These are phyloP conservation scores for Adiantum capillusveneris DNA, from an alignment of 75 land plant species.

Conservation along the genomic window DNA sequence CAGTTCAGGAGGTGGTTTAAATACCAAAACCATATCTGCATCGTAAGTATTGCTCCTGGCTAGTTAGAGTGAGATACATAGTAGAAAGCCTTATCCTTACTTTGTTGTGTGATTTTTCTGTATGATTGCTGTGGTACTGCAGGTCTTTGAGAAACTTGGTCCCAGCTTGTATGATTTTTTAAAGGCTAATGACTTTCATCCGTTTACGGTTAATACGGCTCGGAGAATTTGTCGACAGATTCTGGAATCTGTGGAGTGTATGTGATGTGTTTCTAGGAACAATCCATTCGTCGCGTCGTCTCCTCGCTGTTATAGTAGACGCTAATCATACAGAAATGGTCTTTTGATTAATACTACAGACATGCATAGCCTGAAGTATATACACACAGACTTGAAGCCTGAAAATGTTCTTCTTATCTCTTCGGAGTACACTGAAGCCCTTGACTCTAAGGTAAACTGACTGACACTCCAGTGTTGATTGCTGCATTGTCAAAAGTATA, in stretches of 20 bases:
- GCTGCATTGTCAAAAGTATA: too few species aligned
- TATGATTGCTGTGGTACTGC: slow-evolving; percentile 36
- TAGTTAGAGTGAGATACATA: too few species aligned
- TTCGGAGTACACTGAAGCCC: slow-evolving; percentile 53
- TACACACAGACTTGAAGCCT: slow-evolving; percentile 87
- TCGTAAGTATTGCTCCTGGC: slow-evolving; percentile 34
- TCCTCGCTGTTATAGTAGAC: too few species aligned
- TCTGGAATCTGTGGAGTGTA: slow-evolving; percentile 89
- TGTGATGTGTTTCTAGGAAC: slow-evolving; percentile 29
- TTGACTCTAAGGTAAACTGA: slow-evolving; percentile 56
- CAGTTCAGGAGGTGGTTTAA: slow-evolving; percentile 41
- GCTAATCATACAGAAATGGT: too few species aligned
- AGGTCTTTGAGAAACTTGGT: slow-evolving; percentile 97
- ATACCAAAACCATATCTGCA: slow-evolving; percentile 38
- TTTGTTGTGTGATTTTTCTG: too few species aligned
- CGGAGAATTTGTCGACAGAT: slow-evolving; percentile 80
- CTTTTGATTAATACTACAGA: slow-evolving; percentile 60
- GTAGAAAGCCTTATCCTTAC: too few species aligned
- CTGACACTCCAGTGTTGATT: too few species aligned
- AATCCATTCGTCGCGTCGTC: too few species aligned
- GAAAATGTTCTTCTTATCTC: slow-evolving; percentile 84
- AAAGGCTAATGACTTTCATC: slow-evolving; percentile 58
- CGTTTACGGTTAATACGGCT: slow-evolving; percentile 72
- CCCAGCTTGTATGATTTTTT: slow-evolving; percentile 87
- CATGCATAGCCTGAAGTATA: slow-evolving; percentile 74